A percentile compares a stretch with the other conserved stretches of the same genome.
Evolutionary conservation across 345 rosid species (phyloP).

Genomic region (Eucalyptus brandiana): DNA sequence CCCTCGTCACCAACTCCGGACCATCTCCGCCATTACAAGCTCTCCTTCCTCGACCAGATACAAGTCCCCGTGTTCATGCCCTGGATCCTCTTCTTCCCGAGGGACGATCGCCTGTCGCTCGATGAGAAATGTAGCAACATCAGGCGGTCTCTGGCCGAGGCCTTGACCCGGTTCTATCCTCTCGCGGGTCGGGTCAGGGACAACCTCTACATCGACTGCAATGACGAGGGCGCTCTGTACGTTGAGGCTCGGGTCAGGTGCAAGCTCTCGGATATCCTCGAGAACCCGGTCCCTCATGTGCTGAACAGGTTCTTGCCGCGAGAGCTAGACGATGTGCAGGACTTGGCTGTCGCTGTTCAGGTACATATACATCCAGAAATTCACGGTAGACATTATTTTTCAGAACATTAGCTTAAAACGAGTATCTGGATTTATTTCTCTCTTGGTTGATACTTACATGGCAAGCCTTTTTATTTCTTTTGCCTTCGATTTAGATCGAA

Average conservation of each 20-base stretch:
- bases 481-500: too few relatives aligned
- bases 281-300: neutral
- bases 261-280: neutral
- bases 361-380: neutral
- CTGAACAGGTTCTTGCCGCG: neutral
- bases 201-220: neutral
- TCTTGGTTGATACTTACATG: too few relatives aligned
- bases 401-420: neutral
- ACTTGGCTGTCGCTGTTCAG: neutral
- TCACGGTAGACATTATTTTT: neutral
- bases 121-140: neutral
- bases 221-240: constrained; percentile 1
- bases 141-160: constrained; percentile 1
- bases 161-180: constrained; percentile 1
- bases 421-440: too few relatives aligned
- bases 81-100: constrained; percentile 4
- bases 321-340: neutral
- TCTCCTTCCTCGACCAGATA: constrained; percentile 15
- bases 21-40: neutral
- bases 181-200: constrained; percentile 7
- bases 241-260: constrained; percentile 5
- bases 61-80: constrained; percentile 3
- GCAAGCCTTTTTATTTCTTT: too few relatives aligned
- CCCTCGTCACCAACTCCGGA: constrained; percentile 10
- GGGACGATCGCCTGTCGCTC: neutral